Conservation (phyloP, 768 basidiomycete genomes). For the Termitomyces heimii region DNA sequence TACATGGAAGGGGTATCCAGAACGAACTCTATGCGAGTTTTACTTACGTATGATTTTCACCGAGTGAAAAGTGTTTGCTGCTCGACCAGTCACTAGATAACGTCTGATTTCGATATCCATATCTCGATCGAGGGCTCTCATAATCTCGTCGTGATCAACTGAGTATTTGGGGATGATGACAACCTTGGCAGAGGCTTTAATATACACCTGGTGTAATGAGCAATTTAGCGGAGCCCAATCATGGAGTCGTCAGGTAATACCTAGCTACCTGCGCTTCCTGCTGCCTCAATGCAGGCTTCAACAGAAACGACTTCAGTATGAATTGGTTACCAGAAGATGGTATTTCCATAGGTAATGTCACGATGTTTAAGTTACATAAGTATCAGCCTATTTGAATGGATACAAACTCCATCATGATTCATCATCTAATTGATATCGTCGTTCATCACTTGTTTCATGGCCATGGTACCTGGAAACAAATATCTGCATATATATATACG, state of each 20-base stretch:
- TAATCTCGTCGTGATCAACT: too few relatives aligned
- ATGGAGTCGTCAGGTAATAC: not conserved
- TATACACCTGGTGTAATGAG: not conserved
- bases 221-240: not conserved
- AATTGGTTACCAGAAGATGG: too few relatives aligned
- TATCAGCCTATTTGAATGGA: too few relatives aligned
- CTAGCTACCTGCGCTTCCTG: too few relatives aligned
- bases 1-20: not conserved
- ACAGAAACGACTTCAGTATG: too few relatives aligned
- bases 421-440: too few relatives aligned
- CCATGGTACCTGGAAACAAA: not conserved
- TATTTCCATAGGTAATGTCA: too few relatives aligned
- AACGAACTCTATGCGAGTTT: not conserved
- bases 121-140: not conserved
- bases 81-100: not conserved
- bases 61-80: not conserved
- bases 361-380: too few relatives aligned
- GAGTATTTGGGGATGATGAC: not conserved
- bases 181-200: not conserved
- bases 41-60: not conserved
- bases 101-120: not conserved
- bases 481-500: not conserved
- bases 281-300: too few relatives aligned
- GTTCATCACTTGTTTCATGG: constrained; percentile 4
- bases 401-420: not conserved